Percentiles rank a stretch among this genome's conserved stretches.
Conservation (phyloP, 495 filamentous ascomycete genomes). For the Gamarada debralockiae region DNA sequence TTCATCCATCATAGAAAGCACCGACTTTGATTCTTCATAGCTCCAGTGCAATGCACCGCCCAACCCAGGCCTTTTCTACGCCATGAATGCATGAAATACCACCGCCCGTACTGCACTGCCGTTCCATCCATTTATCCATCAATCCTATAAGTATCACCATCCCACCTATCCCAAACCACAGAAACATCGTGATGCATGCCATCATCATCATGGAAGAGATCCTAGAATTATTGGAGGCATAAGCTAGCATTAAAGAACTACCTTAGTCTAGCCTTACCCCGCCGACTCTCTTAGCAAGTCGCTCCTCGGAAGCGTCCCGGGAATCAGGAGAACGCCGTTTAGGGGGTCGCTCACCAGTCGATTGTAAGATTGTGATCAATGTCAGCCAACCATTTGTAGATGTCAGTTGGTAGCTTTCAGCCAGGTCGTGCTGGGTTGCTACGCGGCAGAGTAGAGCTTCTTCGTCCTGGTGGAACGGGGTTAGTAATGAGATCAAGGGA, state of each 20-base stretch:
- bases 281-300: slow-evolving; percentile 98
- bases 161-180: neutral
- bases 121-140: neutral
- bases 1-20: neutral
- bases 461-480: slow-evolving; percentile 71
- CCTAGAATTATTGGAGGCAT: slow-evolving; percentile 22
- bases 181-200: neutral
- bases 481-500: slow-evolving; percentile 5
- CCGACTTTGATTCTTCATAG: neutral
- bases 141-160: neutral
- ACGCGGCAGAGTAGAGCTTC: slow-evolving; percentile 81
- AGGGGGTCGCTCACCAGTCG: slow-evolving; percentile 93
- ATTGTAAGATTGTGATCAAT: slow-evolving; percentile 84
- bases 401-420: slow-evolving; percentile 75
- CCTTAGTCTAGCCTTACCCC: slow-evolving; percentile 78
- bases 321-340: slow-evolving; percentile 63
- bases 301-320: slow-evolving; percentile 46
- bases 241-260: slow-evolving; percentile 15
- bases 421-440: slow-evolving; percentile 70
- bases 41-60: slow-evolving; percentile 2
- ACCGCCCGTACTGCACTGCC: neutral
- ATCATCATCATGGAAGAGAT: neutral
- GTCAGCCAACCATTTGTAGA: slow-evolving; percentile 89
- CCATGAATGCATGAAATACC: slow-evolving; percentile 6
- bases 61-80: slow-evolving; percentile 8